Percentiles rank a stretch among this genome's conserved stretches.
Evolutionary conservation across 2,329 filamentous ascomycete genomes (phyloP).

Genomic region (Curvularia spicifera): DNA sequence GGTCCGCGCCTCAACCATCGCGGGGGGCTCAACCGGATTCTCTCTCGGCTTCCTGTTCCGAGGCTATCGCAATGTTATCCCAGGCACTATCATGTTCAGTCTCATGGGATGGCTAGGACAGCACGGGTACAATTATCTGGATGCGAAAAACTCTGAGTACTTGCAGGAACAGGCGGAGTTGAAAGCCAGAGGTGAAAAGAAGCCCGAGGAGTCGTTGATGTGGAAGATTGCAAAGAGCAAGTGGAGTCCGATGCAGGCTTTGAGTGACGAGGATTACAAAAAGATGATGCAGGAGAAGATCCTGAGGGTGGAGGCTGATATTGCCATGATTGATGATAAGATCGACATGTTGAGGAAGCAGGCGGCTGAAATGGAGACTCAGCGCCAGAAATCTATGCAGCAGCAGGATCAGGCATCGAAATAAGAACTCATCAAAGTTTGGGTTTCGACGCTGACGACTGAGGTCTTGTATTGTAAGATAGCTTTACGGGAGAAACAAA

Average conservation of each 20-base stretch:
- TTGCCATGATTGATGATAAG: conserved; percentile 78
- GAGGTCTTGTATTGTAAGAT: background rate
- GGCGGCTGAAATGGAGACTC: conserved; percentile 29
- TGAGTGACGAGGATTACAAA: conserved; percentile 76
- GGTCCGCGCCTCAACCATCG: conserved; percentile 70
- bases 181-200: conserved; percentile 32
- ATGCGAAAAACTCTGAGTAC: conserved; percentile 53
- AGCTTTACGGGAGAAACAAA: background rate
- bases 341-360: conserved; percentile 61
- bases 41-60: conserved; percentile 63
- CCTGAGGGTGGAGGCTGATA: conserved; percentile 74
- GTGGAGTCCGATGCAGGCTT: conserved; percentile 73
- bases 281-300: conserved; percentile 74
- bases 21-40: conserved; percentile 70
- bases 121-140: conserved; percentile 59
- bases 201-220: conserved; percentile 52
- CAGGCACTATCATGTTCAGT: conserved; percentile 65
- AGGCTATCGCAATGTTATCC: conserved; percentile 51
- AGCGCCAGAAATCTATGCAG: conserved; percentile 20
- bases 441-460: too few species aligned
- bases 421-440: background rate
- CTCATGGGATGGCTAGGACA: conserved; percentile 65
- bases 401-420: background rate
- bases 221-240: conserved; percentile 64
- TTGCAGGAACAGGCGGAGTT: conserved; percentile 45